Base-by-base conservation (phyloP, 805 yeast species). In the Pichia sporocuriosa region DNA sequence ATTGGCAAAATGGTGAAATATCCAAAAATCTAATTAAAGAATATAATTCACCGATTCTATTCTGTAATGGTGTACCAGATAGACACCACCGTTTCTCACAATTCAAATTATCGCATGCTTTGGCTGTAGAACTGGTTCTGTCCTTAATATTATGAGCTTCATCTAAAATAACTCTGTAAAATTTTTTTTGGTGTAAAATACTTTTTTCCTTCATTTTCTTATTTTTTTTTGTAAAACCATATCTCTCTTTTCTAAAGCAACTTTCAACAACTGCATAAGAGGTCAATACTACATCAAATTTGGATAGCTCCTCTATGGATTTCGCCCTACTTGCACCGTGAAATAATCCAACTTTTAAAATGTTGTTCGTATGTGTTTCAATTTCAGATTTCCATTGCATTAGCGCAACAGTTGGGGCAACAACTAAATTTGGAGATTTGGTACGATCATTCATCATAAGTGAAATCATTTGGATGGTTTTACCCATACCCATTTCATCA, bases 401-500 rank as follows among this genome's bases (percentile, higher is more conserved):
- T 35, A 93, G 66, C 0, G 97, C 97, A n/a, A 93, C 98, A 0
- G 98, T 90, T 0, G 99, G 99, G 0, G 97, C 97, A 16, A 93
- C 84, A 5, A 93, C 97, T 46, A 93, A 65, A 50, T 81, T 85
- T 9, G 97, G 97, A 10, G 76, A 66, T 50, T 78, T 80, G 0
- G 66, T 54, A 37, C 70, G 57, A 59, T 87, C 94, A 35, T 70
- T 61, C 78, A 89, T 77, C 56, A 93, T 75, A 34, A 93, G 63
- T 0, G 94, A 93, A 47, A 93, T 90, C 29, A 96, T 90, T 63
- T 93, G 98, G 37, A 93, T 89, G 0, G 99, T 93, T 55, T 93
- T 93, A 48, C 99, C 99, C 97, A 93, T 90, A 28, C 99, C 99
- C 99, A 93, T 93, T 63, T 93, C 99, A 67, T 93, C 99, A 5